Evolutionary conservation across 192 early-diverging fungal species (phyloP).

Genomic region (Backusella tarrabulga): DNA sequence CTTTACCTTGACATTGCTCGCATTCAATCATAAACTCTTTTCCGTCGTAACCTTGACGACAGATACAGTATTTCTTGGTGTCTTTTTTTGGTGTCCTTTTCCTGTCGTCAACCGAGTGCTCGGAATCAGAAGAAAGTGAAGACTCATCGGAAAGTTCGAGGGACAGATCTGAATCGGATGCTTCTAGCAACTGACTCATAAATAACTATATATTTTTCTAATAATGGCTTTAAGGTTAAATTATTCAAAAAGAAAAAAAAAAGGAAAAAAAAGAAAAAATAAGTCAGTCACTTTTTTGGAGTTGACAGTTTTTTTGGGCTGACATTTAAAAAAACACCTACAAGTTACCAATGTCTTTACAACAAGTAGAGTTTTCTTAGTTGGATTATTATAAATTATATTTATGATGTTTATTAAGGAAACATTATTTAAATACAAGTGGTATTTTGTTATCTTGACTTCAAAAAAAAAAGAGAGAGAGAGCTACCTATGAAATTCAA

Average conservation of each 20-base stretch:
- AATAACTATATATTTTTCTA: background rate
- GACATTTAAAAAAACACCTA: background rate
- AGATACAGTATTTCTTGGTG: constrained; percentile 47
- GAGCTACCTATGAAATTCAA: too few species aligned
- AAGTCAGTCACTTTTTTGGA: too few species aligned
- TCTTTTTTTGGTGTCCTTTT: constrained; percentile 16
- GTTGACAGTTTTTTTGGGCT: background rate
- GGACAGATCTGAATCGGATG: constrained; percentile 28
- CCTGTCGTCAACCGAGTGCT: constrained; percentile 1
- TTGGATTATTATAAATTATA: too few species aligned
- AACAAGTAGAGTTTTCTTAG: too few species aligned
- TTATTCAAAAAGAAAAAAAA: background rate
- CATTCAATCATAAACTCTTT: constrained; percentile 59
- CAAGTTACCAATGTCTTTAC: background rate
- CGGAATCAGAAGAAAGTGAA: constrained; percentile 26
- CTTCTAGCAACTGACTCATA: constrained; percentile 4
- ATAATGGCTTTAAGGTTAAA: background rate
- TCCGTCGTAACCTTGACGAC: constrained; percentile 50
- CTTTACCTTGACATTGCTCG: constrained; percentile 50
- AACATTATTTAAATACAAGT: too few species aligned
- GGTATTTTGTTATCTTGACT: too few species aligned
- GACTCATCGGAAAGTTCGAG: constrained; percentile 29
- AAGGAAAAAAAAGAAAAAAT: background rate
- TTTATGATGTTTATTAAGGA: too few species aligned
- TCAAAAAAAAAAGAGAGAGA: too few species aligned